A percentile compares a stretch with the other conserved stretches of the same genome.
phyloP scores from a whole-genome alignment of 2,329 filamentous ascomycete species.

The Trichoderma lentiforme region DNA sequence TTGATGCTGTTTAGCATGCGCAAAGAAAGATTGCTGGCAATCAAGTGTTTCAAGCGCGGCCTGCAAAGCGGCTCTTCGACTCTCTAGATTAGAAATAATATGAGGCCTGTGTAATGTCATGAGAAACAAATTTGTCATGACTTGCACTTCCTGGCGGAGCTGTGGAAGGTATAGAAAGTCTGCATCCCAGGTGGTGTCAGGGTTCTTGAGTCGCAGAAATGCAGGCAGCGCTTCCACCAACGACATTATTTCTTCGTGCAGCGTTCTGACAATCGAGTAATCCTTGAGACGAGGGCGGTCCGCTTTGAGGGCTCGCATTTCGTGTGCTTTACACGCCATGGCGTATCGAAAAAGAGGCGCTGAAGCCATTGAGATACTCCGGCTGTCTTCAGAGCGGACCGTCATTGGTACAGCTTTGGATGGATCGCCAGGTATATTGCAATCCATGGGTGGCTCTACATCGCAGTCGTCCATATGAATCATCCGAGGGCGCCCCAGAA shows the following conservation, averaged over 20 bases:
- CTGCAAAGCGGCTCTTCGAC: neutral
- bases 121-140: neutral
- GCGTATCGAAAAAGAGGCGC: neutral
- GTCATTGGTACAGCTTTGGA: neutral
- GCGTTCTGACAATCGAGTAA: neutral
- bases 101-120: neutral
- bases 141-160: neutral
- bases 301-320: neutral
- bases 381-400: neutral
- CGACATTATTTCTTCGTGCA: neutral
- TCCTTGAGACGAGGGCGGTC: neutral
- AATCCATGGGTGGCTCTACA: neutral
- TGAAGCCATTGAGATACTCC: neutral
- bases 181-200: neutral
- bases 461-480: neutral
- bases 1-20: neutral
- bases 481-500: neutral
- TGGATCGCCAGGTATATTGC: neutral
- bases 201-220: neutral
- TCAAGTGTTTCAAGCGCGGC: neutral
- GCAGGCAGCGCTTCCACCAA: neutral
- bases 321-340: neutral
- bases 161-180: neutral
- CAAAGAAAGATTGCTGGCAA: neutral
- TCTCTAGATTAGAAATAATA: neutral